Evolutionary conservation across 164 flowering plant genomes (phyloP).

Genomic region (Akebia trifoliata): DNA sequence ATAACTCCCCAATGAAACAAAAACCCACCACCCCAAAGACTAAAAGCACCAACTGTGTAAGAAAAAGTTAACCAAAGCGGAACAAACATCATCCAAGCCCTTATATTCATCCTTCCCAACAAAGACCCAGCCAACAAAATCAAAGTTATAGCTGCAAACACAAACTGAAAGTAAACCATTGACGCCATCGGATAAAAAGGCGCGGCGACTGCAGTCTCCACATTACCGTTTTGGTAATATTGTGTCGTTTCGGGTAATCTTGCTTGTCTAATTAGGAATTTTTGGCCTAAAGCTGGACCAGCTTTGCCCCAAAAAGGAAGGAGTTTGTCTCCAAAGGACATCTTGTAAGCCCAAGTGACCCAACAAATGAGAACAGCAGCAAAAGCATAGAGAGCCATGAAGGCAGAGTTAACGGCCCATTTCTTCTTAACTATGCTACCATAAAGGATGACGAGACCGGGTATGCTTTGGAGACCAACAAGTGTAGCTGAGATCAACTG

Average conservation of each 20-base stretch:
- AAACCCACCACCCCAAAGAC: constrained; percentile 17
- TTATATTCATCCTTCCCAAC: constrained; percentile 6
- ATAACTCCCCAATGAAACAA: constrained; percentile 8
- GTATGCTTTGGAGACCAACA: too few species aligned
- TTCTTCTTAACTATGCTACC: too few species aligned
- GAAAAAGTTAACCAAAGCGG: constrained; percentile 14
- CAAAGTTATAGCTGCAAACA: constrained; percentile 5
- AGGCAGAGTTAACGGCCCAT: too few species aligned
- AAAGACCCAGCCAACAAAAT: constrained; percentile 6
- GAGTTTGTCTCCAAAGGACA: constrained; percentile 8
- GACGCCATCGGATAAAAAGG: constrained; percentile 11
- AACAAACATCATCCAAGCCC: constrained; percentile 13
- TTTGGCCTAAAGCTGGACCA: constrained; percentile 6
- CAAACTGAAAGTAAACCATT: background rate
- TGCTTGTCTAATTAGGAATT: background rate
- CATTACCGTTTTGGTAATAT: background rate
- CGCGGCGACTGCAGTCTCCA: background rate
- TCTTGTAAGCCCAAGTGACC: constrained; percentile 3
- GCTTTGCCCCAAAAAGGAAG: constrained; percentile 6
- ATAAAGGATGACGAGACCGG: too few species aligned
- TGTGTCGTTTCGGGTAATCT: background rate
- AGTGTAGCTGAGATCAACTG: constrained; percentile 4
- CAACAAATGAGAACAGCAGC: constrained; percentile 7
- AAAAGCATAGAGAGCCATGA: constrained; percentile 6
- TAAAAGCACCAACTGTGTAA: constrained; percentile 13